These are phyloP conservation scores for Suhomyces pyralidae DNA, from an alignment of 805 yeast species.

Conservation along the genomic window DNA sequence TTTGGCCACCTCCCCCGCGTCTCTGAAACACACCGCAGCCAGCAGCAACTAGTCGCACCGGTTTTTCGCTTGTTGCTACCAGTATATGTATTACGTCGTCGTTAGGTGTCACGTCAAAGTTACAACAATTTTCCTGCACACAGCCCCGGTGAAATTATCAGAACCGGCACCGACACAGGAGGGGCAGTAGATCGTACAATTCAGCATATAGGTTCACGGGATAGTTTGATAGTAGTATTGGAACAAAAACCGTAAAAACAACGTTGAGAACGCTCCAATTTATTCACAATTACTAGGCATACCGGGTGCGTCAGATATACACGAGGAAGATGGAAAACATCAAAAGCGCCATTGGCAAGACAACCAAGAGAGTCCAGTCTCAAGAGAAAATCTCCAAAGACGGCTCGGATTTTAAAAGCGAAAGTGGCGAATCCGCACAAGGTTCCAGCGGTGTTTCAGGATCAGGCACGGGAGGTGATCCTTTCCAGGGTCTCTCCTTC, in stretches of 20 bases:
- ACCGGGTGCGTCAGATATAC: neutral
- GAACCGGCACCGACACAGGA: neutral
- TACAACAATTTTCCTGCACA: neutral
- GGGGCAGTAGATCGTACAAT: neutral
- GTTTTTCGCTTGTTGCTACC: neutral
- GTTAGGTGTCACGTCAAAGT: neutral
- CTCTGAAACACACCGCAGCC: neutral
- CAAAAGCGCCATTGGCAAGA: neutral
- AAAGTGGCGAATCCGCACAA: neutral
- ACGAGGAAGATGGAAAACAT: neutral
- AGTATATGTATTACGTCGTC: neutral
- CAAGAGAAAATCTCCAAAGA: neutral
- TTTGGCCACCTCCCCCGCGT: neutral
- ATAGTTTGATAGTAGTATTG: neutral
- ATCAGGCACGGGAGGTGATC: constrained; percentile 23
- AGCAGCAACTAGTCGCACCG: neutral
- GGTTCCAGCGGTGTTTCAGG: neutral
- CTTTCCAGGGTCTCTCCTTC: constrained; percentile 63
- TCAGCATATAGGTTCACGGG: neutral
- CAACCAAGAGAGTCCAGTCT: neutral
- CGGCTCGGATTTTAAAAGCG: neutral
- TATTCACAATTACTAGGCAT: neutral
- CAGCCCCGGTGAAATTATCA: neutral
- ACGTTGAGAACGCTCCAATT: neutral
- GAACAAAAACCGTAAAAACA: neutral